Conservation (phyloP, 2,329 filamentous ascomycete genomes). For the Raffaelea deltoideospora region DNA sequence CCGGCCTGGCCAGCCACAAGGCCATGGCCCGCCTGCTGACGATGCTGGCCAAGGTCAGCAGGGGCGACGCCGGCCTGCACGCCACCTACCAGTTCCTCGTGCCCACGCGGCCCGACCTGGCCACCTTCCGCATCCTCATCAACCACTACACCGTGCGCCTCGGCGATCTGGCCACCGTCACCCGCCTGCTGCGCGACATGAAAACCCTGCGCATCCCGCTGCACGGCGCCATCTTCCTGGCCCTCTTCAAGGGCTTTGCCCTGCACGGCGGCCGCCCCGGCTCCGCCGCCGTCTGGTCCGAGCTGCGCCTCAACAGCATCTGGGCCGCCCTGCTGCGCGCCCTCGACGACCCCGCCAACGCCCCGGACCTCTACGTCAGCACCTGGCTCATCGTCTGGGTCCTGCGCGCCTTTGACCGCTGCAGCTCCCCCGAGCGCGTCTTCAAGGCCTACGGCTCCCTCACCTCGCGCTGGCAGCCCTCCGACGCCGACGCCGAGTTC, state of each 20-base stretch:
- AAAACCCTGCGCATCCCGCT: constrained; percentile 49
- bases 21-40: constrained; percentile 39
- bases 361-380: constrained; percentile 34
- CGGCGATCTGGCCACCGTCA: constrained; percentile 59
- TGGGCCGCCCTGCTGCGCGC: constrained; percentile 49
- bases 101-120: constrained; percentile 56
- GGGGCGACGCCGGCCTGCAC: constrained; percentile 38
- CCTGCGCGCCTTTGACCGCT: constrained; percentile 48
- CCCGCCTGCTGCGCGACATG: constrained; percentile 69
- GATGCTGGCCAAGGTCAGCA: constrained; percentile 40
- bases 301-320: constrained; percentile 49
- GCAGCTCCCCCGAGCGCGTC: constrained; percentile 34
- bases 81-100: constrained; percentile 42
- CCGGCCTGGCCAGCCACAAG: constrained; percentile 29
- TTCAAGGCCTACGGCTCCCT: constrained; percentile 38
- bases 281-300: constrained; percentile 54
- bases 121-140: constrained; percentile 68
- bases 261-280: constrained; percentile 49
- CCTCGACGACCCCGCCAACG: constrained; percentile 29
- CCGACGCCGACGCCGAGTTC: constrained; percentile 24
- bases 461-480: constrained; percentile 30
- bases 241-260: constrained; percentile 71
- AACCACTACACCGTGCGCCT: constrained; percentile 53
- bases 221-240: constrained; percentile 62
- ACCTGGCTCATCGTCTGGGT: constrained; percentile 47